phyloP scores from a whole-genome alignment of 208 protist species.

The Trypanosoma cruzi region DNA sequence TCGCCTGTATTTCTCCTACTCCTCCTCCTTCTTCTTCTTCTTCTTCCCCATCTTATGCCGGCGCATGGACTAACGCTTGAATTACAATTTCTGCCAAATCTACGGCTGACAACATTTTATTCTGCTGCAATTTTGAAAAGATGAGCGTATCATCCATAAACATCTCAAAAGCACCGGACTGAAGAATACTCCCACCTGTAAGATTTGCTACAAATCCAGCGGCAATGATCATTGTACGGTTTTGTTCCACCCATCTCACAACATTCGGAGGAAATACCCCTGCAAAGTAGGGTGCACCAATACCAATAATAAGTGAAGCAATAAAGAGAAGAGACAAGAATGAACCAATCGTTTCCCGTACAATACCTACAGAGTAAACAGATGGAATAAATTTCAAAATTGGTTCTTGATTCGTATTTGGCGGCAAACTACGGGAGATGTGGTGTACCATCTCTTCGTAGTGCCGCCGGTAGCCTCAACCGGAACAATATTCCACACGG shows the following conservation, averaged over 20 bases:
- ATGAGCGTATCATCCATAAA: conserved; percentile 61
- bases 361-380: conserved; percentile 52
- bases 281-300: conserved; percentile 35
- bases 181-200: conserved; percentile 36
- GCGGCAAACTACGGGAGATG: conserved; percentile 34
- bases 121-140: conserved; percentile 65
- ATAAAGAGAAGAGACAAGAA: conserved; percentile 45
- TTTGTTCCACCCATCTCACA: conserved; percentile 32
- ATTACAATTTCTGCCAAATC: conserved; percentile 32
- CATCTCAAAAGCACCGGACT: conserved; percentile 78
- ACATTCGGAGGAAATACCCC: conserved; percentile 40
- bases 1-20: no score
- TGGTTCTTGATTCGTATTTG: conserved; percentile 35
- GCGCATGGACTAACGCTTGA: background rate
- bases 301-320: conserved; percentile 34
- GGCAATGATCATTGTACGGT: conserved; percentile 49
- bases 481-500: conserved; percentile 65
- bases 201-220: conserved; percentile 65
- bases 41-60: no score
- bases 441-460: conserved; percentile 62
- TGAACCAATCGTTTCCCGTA: conserved; percentile 33
- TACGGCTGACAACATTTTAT: conserved; percentile 29
- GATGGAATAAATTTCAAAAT: conserved; percentile 41
- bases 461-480: conserved; percentile 83
- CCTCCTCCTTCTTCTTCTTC: background rate